Evolutionary conservation across 495 filamentous ascomycete genomes (phyloP).

Genomic region (Aspergillus incahuasiensis): DNA sequence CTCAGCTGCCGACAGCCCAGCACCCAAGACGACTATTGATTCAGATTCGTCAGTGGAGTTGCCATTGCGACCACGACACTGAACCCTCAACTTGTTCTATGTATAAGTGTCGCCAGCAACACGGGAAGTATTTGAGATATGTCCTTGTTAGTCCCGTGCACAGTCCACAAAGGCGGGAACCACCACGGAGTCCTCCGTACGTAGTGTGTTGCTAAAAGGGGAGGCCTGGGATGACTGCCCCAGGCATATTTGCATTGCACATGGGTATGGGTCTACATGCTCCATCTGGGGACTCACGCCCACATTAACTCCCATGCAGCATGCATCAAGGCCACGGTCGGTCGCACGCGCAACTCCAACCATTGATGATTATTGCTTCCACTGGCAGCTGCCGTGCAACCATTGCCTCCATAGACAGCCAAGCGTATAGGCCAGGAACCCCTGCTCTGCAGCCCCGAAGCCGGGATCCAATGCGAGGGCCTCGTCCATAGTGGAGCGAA

Average conservation of each 20-base stretch:
- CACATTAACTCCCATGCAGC: too few species aligned
- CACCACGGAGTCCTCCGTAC: too few species aligned
- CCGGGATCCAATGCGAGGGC: not conserved
- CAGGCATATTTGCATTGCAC: too few species aligned
- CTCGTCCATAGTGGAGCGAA: slow-evolving; percentile 33
- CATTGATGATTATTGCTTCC: not conserved
- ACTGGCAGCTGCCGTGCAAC: slow-evolving; percentile 10
- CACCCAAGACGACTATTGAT: slow-evolving; percentile 18
- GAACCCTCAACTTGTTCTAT: too few species aligned
- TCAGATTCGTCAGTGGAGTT: slow-evolving; percentile 15
- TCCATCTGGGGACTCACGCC: too few species aligned
- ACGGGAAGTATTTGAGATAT: slow-evolving; percentile 39
- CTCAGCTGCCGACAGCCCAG: not conserved
- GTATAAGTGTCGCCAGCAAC: slow-evolving; percentile 32
- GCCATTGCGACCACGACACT: too few species aligned
- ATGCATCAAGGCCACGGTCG: too few species aligned
- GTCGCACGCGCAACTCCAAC: too few species aligned
- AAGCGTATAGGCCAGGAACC: slow-evolving; percentile 7
- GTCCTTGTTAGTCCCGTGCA: slow-evolving; percentile 28
- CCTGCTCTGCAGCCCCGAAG: slow-evolving; percentile 12
- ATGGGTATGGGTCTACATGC: too few species aligned
- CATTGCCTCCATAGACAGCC: too few species aligned
- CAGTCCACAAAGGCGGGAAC: slow-evolving; percentile 15
- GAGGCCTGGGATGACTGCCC: not conserved
- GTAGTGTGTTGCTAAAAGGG: slow-evolving; percentile 5